These are phyloP conservation scores for Rhizophagus clarus DNA, from an alignment of 192 early-diverging fungal species.

Conservation along the genomic window DNA sequence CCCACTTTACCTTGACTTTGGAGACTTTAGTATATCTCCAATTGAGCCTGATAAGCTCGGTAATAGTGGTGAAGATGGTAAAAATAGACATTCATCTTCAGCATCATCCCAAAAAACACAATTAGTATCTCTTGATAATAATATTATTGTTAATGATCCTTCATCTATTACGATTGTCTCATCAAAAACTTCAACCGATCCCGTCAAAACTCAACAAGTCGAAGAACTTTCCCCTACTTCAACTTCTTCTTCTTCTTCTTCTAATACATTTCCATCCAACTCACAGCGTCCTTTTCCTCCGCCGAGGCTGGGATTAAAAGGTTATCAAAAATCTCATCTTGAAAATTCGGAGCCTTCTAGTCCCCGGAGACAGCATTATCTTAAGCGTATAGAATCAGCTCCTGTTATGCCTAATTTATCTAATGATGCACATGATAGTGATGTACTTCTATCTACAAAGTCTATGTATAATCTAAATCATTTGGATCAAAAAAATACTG, in stretches of 20 bases:
- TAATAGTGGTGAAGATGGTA: neutral
- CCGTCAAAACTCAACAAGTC: neutral
- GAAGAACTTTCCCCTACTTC: neutral
- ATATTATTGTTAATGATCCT: neutral
- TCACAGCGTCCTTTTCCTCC: neutral
- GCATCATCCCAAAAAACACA: neutral
- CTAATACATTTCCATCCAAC: neutral
- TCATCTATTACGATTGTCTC: neutral
- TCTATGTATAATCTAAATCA: conserved; percentile 27
- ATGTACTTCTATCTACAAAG: neutral
- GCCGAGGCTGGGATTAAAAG: neutral
- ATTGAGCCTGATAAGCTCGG: conserved; percentile 2
- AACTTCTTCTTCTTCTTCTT: neutral
- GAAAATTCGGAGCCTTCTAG: neutral
- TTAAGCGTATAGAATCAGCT: conserved; percentile 26
- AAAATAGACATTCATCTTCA: neutral
- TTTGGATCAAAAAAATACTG: neutral
- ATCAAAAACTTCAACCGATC: neutral
- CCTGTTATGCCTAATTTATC: conserved; percentile 1
- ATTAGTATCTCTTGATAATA: neutral
- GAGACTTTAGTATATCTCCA: conserved; percentile 10
- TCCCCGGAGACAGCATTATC: neutral
- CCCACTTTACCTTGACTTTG: conserved; percentile 19
- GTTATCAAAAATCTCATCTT: neutral
- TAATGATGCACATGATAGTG: neutral